Evolutionary conservation across 1,284 basidiomycete genomes (phyloP), one percentile per base, ranked within the genome.

Genomic region (Puccinia polysora): DNA sequence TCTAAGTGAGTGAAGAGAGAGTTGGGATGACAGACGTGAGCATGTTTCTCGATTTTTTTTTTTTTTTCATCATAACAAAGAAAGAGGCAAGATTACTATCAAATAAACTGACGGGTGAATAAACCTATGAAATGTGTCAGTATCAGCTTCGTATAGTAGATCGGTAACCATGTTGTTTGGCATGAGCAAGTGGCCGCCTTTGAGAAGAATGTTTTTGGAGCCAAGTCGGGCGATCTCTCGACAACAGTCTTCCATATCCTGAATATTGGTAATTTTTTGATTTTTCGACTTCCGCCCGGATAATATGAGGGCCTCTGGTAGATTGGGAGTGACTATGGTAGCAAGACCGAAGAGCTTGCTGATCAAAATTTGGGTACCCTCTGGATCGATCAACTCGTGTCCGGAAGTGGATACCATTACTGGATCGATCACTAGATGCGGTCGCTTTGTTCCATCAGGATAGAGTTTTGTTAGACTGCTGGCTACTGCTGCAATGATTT

Each of bases 391-490:
- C 0, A 97, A 83, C 7, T 84, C 85, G 76, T 94, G 90, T 1
- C 93, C 92, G 0, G 91, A 93, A 0, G 93, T 96, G 1, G 91
- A 92, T 0, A 97, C 89, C 80, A 89, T 94, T 25, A 97, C 93
- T 0, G 94, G 93, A 79, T 95, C 91, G 74, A 90, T 86, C 30
- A 94, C 85, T 18, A 91, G 81, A 10, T 84, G 84, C 0, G 85
- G 85, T 68, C 14, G 56, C 34, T n/a, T 38, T 10, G 30, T n/a
- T 23, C 6, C 4, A 50, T 47, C 59, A 18, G 56, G 55, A 25
- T 59, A 59, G 30, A 62, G 50, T 30, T 36, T 28, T 10, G 60
- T 28, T 8, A 65, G 47, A 62, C 34, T 38, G 3, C 2, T 10
- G 1, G 43, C 30, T 52, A 71, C 36, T 25, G 59, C 68, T 10